Percentiles rank a stretch among this genome's conserved stretches.
These are phyloP conservation scores for Trichomonas vaginalis DNA, from an alignment of 208 protist genomes.

Conservation along the genomic window DNA sequence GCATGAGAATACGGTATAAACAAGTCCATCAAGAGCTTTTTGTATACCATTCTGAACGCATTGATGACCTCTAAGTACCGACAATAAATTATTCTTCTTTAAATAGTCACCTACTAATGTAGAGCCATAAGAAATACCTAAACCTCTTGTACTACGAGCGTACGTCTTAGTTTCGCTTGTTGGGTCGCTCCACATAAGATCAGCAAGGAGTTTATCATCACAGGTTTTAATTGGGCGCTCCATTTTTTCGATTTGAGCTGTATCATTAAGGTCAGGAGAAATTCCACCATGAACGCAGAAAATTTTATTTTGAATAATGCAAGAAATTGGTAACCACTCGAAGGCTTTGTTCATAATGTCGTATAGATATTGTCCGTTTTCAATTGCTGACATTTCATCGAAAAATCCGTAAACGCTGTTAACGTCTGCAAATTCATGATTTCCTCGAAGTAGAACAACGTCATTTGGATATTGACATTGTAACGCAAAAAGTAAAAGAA, in stretches of 20 bases:
- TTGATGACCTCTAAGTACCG: not conserved
- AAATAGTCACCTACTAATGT: not conserved
- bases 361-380: constrained; percentile 60
- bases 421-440: constrained; percentile 71
- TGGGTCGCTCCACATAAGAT: not conserved
- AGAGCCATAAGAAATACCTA: not conserved
- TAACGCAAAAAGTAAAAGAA: constrained; percentile 68
- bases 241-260: constrained; percentile 54
- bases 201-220: not conserved
- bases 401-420: constrained; percentile 70
- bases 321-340: constrained; percentile 57
- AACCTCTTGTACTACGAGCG: not conserved
- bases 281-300: constrained; percentile 66
- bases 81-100: not conserved
- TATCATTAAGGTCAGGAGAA: constrained; percentile 48
- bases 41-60: not conserved
- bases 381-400: constrained; percentile 60
- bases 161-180: not conserved
- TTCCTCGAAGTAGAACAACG: constrained; percentile 68
- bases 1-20: not conserved
- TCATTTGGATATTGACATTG: constrained; percentile 57
- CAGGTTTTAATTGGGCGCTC: not conserved
- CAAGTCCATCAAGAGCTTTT: not conserved
- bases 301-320: constrained; percentile 39
- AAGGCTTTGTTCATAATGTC: constrained; percentile 63